phyloP scores from a whole-genome alignment of 306 rosid genomes.

The Vigna angularis region DNA sequence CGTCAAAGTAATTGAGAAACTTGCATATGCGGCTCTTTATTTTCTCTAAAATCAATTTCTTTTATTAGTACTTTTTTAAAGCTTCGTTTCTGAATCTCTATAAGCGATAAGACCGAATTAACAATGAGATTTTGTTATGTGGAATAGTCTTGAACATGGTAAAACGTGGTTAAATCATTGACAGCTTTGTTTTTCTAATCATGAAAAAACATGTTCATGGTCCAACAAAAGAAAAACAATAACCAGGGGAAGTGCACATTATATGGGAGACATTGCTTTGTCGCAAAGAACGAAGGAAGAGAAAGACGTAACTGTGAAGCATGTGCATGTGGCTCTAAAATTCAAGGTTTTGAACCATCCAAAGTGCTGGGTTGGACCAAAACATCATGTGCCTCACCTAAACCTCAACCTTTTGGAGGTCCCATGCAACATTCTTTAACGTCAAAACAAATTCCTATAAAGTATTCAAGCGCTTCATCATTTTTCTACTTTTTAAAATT shows the following conservation, averaged over 20 bases:
- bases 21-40: too few relatives aligned
- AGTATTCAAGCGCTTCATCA: background rate
- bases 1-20: too few relatives aligned
- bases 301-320: constrained; percentile 26
- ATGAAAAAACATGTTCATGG: background rate
- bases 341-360: constrained; percentile 8
- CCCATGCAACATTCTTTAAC: constrained; percentile 15
- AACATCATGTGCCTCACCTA: constrained; percentile 5
- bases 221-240: background rate
- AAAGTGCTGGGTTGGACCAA: constrained; percentile 13
- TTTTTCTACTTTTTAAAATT: background rate
- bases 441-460: background rate
- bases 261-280: constrained; percentile 34
- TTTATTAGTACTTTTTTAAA: too few relatives aligned
- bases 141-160: too few relatives aligned
- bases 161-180: background rate
- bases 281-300: constrained; percentile 19
- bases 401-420: background rate
- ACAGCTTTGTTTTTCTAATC: background rate
- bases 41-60: too few relatives aligned
- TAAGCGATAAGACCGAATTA: too few relatives aligned
- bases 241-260: background rate
- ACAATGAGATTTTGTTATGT: too few relatives aligned
- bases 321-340: constrained; percentile 9
- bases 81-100: too few relatives aligned